phyloP scores from a whole-genome alignment of 2,329 filamentous ascomycete genomes.

The Taxawa tesnikishii region DNA sequence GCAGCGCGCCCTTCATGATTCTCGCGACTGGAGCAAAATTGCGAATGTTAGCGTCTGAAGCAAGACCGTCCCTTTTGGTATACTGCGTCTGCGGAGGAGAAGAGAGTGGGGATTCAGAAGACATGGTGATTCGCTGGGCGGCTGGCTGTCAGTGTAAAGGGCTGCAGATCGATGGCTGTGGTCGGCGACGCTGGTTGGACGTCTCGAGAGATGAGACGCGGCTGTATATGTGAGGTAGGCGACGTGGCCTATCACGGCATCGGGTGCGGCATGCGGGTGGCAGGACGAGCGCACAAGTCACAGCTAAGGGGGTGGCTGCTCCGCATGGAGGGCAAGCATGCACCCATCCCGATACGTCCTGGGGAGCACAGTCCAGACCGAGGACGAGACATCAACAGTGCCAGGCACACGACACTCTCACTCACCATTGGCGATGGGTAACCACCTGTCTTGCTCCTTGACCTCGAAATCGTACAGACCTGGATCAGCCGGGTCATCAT shows the following conservation, averaged over 20 bases:
- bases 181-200: constrained; percentile 32
- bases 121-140: constrained; percentile 26
- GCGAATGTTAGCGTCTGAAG: constrained; percentile 82
- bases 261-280: constrained; percentile 18
- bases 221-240: constrained; percentile 22
- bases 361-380: neutral
- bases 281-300: constrained; percentile 16
- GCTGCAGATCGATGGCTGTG: constrained; percentile 21
- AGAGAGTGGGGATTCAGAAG: constrained; percentile 26
- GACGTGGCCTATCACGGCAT: constrained; percentile 15
- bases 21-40: constrained; percentile 93
- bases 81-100: constrained; percentile 14
- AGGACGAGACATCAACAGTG: constrained; percentile 1
- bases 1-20: constrained; percentile 96
- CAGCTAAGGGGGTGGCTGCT: neutral
- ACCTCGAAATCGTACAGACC: constrained; percentile 92
- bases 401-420: constrained; percentile 29
- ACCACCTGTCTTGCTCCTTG: constrained; percentile 98
- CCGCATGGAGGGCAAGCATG: constrained; percentile 1
- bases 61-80: constrained; percentile 17
- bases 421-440: constrained; percentile 99
- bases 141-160: constrained; percentile 17
- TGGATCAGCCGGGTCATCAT: constrained; percentile 24
- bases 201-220: constrained; percentile 33
- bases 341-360: neutral